Conservation (phyloP, 2,329 filamentous ascomycete species). For the Botrytis pseudocinerea region DNA sequence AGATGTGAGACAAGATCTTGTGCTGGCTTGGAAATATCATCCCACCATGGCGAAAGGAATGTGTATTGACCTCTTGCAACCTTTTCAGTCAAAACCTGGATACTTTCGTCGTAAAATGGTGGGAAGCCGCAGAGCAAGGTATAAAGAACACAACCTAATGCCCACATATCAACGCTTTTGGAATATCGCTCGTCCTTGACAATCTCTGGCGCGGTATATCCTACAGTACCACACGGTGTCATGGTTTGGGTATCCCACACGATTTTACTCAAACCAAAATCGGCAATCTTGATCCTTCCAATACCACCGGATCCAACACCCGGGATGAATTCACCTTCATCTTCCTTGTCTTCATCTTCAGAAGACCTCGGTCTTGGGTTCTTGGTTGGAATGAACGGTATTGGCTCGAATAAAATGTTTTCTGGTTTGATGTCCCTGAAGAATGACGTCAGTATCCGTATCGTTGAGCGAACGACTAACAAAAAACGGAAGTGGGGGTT, state of each 20-base stretch:
- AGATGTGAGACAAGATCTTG: slow-evolving; percentile 94
- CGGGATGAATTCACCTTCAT: slow-evolving; percentile 88
- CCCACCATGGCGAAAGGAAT: slow-evolving; percentile 98
- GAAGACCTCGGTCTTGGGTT: slow-evolving; percentile 77
- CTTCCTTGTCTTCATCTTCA: slow-evolving; percentile 94
- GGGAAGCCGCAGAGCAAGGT: slow-evolving; percentile 96
- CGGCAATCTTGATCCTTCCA: slow-evolving; percentile 93
- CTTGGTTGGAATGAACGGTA: slow-evolving; percentile 76
- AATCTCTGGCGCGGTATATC: slow-evolving; percentile 97
- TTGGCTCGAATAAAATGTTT: slow-evolving; percentile 91
- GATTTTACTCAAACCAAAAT: slow-evolving; percentile 96
- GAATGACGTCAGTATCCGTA: slow-evolving; percentile 41
- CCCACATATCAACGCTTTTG: slow-evolving; percentile 99
- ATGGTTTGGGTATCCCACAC: slow-evolving; percentile 98
- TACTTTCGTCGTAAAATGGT: slow-evolving; percentile 97
- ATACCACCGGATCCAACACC: slow-evolving; percentile 87
- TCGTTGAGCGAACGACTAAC: slow-evolving; percentile 14
- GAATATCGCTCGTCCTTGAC: slow-evolving; percentile 99
- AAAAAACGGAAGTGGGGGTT: neutral
- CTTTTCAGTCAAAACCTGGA: slow-evolving; percentile 95
- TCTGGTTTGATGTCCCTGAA: slow-evolving; percentile 98
- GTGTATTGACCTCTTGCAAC: slow-evolving; percentile 96
- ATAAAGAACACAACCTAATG: slow-evolving; percentile 92
- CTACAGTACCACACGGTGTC: slow-evolving; percentile 98
- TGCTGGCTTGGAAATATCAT: slow-evolving; percentile 92